Evolutionary conservation across 169 alveolate species (phyloP).

Genomic region (Condylostoma magnum): DNA sequence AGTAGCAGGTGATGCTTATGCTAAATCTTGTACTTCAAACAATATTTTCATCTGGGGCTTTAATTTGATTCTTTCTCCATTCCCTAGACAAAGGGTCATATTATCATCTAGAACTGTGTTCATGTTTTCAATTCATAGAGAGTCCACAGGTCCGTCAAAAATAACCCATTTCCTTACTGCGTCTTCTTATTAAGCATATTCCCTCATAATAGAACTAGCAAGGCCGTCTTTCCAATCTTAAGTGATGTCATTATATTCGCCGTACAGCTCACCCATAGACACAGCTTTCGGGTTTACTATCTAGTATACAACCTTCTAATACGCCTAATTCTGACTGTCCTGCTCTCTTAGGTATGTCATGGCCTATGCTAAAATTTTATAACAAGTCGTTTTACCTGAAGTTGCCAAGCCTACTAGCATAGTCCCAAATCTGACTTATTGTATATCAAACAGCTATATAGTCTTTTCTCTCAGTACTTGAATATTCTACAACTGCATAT

Average conservation of each 20-base stretch:
- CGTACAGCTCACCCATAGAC: slow-evolving; percentile 76
- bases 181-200: slow-evolving; percentile 53
- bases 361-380: slow-evolving; percentile 56
- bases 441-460: slow-evolving; percentile 67
- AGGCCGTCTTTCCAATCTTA: slow-evolving; percentile 56
- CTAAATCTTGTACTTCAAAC: slow-evolving; percentile 63
- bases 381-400: slow-evolving; percentile 74
- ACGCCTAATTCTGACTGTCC: slow-evolving; percentile 37
- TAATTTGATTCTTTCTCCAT: slow-evolving; percentile 54
- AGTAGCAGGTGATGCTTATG: slow-evolving; percentile 75
- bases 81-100: slow-evolving; percentile 54
- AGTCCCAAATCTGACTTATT: slow-evolving; percentile 71
- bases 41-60: slow-evolving; percentile 52
- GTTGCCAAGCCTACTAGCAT: slow-evolving; percentile 77
- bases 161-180: slow-evolving; percentile 73
- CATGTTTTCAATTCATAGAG: slow-evolving; percentile 67
- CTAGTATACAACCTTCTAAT: slow-evolving; percentile 46
- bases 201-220: slow-evolving; percentile 53
- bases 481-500: slow-evolving; percentile 35
- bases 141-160: slow-evolving; percentile 71
- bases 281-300: slow-evolving; percentile 70
- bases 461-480: slow-evolving; percentile 61
- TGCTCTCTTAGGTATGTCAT: slow-evolving; percentile 61
- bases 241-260: slow-evolving; percentile 65
- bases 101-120: slow-evolving; percentile 64